Evolutionary conservation across 495 filamentous ascomycete genomes (phyloP), one percentile per base, ranked within the genome.

Genomic region (Haplographium delicatum): DNA sequence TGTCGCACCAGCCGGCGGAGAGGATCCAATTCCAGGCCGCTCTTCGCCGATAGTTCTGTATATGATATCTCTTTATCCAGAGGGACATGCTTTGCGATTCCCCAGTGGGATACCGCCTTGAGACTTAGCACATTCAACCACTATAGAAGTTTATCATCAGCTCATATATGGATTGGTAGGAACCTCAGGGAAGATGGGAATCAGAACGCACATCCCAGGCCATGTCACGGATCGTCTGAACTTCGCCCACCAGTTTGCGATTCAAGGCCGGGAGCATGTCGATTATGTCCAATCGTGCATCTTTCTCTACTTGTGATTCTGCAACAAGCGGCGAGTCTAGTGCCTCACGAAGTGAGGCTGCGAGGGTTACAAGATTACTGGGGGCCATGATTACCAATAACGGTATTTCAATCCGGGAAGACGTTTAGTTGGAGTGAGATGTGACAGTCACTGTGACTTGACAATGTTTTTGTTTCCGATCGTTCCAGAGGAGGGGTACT

Each of bases 1-100:
- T 71, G 67, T 7, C 62, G 64, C 11, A 75, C 41, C 28, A 75
- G 49, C 2, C 72, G 64, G 37, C 57, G 59, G 15, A 73, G 34
- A 7, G n/a, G n/a, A 42, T 7, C 11, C 7, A 11, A 5, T 62
- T 16, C 13, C 8, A 50, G 6, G 1, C 37, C 37, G 6, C 11
- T 10, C 9, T 27, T 19, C 13, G n/a, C 20, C 13, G 47, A 33
- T 18, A 50, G 47, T 15, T 75, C 65, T 16, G 56, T 38, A 43
- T 74, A 70, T 3, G 66, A 62, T 42, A 71, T 71, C 31, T 66
- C 57, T 4, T 62, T 57, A 15, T 65, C 53, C 7, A 68, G 45
- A 10, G 70, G 69, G 13, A 70, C 26, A 27, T 15, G 20, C 20
- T 3, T 40, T 11, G 47, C 34, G 20, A 43, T 22, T 8, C 25